Evolutionary conservation across 1,139 yeast species (phyloP).

Genomic region (Zygosaccharomyces sapae): DNA sequence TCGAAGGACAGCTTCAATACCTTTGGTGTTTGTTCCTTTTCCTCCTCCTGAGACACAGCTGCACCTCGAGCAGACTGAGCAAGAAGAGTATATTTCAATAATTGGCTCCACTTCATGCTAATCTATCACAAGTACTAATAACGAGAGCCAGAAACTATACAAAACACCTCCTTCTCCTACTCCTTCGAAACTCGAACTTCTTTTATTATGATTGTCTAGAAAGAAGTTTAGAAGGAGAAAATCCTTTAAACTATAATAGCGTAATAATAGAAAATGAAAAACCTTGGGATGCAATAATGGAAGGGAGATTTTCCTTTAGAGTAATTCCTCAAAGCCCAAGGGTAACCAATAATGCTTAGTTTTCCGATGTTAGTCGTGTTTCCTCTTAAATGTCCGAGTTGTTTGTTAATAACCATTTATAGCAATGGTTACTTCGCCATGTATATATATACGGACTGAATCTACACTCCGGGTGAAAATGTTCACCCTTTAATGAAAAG

Average conservation of each 20-base stretch:
- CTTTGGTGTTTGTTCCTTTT: neutral
- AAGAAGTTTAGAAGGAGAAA: neutral
- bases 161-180: neutral
- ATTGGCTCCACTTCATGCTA: neutral
- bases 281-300: too few species aligned
- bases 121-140: neutral
- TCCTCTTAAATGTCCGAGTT: neutral
- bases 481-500: too few species aligned
- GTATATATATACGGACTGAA: too few species aligned
- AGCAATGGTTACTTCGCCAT: too few species aligned
- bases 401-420: too few species aligned
- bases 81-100: neutral
- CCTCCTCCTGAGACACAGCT: neutral
- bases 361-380: too few species aligned
- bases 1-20: slow-evolving; percentile 10
- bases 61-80: neutral
- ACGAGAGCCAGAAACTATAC: neutral
- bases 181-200: neutral
- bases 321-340: neutral
- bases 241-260: neutral
- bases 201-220: neutral
- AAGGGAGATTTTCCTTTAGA: too few species aligned
- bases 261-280: neutral
- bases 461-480: too few species aligned
- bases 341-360: too few species aligned